Percentiles rank a stretch among this genome's conserved stretches.
These are phyloP conservation scores for Neurospora sp. DNA, from an alignment of 495 filamentous ascomycete species.

Conservation along the genomic window DNA sequence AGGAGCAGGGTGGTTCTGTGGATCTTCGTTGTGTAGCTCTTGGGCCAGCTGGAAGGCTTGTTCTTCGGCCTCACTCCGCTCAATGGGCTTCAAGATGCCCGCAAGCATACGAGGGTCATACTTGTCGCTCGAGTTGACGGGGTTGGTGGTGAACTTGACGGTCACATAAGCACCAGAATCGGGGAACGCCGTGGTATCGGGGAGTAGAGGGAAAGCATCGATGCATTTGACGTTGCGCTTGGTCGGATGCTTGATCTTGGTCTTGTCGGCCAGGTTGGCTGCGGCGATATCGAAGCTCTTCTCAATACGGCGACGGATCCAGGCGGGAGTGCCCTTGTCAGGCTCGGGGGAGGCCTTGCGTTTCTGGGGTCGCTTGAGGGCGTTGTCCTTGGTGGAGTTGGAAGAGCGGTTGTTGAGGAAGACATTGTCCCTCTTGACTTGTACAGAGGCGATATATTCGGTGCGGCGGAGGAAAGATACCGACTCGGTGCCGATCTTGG, in stretches of 20 bases:
- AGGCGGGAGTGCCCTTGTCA: slow-evolving; percentile 63
- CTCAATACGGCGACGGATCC: slow-evolving; percentile 70
- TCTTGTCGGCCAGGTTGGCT: slow-evolving; percentile 56
- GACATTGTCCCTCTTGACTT: slow-evolving; percentile 20
- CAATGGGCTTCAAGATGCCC: slow-evolving; percentile 62
- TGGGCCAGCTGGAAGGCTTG: slow-evolving; percentile 38
- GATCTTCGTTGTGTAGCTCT: slow-evolving; percentile 53
- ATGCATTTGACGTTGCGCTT: slow-evolving; percentile 70
- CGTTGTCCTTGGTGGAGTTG: slow-evolving; percentile 21
- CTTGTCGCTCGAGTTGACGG: slow-evolving; percentile 43
- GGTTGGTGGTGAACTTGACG: slow-evolving; percentile 81
- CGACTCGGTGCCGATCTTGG: slow-evolving; percentile 49
- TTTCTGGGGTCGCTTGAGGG: slow-evolving; percentile 28
- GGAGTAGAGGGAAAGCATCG: slow-evolving; percentile 71
- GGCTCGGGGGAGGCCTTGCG: slow-evolving; percentile 36
- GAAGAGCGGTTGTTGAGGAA: slow-evolving; percentile 32
- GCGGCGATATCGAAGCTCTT: slow-evolving; percentile 80
- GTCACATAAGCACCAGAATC: slow-evolving; percentile 78
- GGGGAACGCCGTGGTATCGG: slow-evolving; percentile 81
- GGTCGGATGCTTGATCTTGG: slow-evolving; percentile 66
- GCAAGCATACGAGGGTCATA: slow-evolving; percentile 79
- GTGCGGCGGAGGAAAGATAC: slow-evolving; percentile 93
- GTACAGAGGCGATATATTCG: slow-evolving; percentile 80
- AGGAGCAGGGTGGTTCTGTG: slow-evolving; percentile 48
- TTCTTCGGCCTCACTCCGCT: slow-evolving; percentile 40